phyloP scores from a whole-genome alignment of 768 basidiomycete genomes.

The Neoboletus subvelutipes region DNA sequence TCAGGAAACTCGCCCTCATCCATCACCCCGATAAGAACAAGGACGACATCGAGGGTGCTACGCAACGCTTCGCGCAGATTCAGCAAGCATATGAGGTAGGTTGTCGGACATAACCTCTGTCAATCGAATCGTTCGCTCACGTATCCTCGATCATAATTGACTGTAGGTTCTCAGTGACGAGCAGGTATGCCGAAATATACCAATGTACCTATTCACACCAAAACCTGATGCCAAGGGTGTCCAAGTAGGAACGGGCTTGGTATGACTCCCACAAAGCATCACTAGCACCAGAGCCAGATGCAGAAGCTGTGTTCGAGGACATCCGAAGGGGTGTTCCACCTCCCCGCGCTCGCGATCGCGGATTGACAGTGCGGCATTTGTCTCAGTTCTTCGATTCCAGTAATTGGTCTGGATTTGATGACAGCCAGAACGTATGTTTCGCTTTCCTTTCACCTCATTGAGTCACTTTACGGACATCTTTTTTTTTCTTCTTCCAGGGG shows the following conservation, averaged over 20 bases:
- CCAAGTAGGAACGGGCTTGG: conserved; percentile 92
- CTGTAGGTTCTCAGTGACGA: conserved; percentile 90
- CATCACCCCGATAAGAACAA: conserved; percentile 90
- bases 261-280: conserved; percentile 92
- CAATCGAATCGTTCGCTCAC: neutral
- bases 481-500: conserved; percentile 46
- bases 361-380: conserved; percentile 78
- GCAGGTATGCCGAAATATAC: conserved; percentile 57
- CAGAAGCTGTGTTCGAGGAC: conserved; percentile 81
- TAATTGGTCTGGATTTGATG: conserved; percentile 65
- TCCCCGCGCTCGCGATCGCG: conserved; percentile 59
- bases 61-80: conserved; percentile 78
- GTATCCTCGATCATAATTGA: conserved; percentile 37
- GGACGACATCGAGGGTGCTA: conserved; percentile 80
- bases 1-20: conserved; percentile 78
- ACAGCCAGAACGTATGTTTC: conserved; percentile 53
- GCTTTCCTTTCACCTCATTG: neutral
- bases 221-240: conserved; percentile 14
- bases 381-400: conserved; percentile 79
- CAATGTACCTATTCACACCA: neutral
- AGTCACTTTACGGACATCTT: neutral
- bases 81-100: conserved; percentile 96
- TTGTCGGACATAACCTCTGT: neutral
- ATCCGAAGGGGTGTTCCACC: conserved; percentile 68
- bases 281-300: conserved; percentile 78